Evolutionary conservation across 768 basidiomycete genomes (phyloP), one percentile per base, ranked within the genome.

Genomic region (Trametes elegans): DNA sequence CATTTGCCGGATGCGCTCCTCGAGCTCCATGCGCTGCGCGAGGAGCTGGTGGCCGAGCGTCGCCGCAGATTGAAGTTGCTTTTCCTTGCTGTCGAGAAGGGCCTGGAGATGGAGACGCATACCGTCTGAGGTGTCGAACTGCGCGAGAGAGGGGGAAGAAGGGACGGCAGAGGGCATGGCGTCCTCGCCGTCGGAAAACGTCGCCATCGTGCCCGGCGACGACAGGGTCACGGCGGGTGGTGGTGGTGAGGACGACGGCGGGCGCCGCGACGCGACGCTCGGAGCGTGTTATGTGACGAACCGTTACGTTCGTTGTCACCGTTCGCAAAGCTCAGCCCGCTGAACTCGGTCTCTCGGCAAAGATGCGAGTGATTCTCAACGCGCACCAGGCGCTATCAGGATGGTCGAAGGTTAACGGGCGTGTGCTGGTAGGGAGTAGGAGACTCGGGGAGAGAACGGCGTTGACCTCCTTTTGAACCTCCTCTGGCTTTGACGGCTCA

Each of bases 41-140:
- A 98, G 85, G 64, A 98, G 84, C 70, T 91, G 88, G 73, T 97
- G 93, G 47, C 96, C 95, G 67, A 98, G 84, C 51, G 86, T 88
- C 32, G 91, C 94, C 5, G 93, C 92, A 60, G 92, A 88, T 60
- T 92, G 86, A 29, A 98, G 86, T 70, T 98, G 93, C 67, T 85
- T 84, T 71, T 94, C 90, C 78, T 98, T 98, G 68, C 76, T 80
- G 73, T 93, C 91, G 62, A 98, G 82, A 55, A 97, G 84, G 18
- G 62, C 61, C 55, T 77, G 73, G 7, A 81, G 74, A 32, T 77
- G 75, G 21, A 65, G 56, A 35, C 72, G 72, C 67, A 75, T 64
- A 50, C 69, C 66, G 57, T 53, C 51, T 16, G 51, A 44, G 18
- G 51, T 53, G 51, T 53, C 51, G 16, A 53, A 53, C 16, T 51